phyloP scores from a whole-genome alignment of 2,329 filamentous ascomycete species.

The Aspergillus aculeatus region DNA sequence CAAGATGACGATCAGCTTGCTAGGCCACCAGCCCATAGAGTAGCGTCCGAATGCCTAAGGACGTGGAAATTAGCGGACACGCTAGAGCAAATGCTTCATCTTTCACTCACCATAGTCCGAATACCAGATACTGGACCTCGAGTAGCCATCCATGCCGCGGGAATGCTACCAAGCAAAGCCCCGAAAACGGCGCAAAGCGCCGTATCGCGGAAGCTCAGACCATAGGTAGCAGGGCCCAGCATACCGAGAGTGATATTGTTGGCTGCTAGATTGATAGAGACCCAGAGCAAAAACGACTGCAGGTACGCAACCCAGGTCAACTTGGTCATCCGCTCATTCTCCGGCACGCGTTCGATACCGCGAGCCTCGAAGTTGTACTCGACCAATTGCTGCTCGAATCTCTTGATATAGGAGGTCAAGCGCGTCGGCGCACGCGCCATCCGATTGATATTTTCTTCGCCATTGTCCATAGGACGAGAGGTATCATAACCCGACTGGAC shows the following conservation, averaged over 20 bases:
- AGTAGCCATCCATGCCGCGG: slow-evolving; percentile 60
- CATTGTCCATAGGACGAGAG: slow-evolving; percentile 16
- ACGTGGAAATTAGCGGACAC: neutral
- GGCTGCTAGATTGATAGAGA: slow-evolving; percentile 61
- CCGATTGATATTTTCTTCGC: slow-evolving; percentile 15
- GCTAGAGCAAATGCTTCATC: neutral
- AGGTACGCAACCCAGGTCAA: slow-evolving; percentile 53
- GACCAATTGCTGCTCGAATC: slow-evolving; percentile 42
- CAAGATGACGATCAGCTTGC: slow-evolving; percentile 61
- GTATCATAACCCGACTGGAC: slow-evolving; percentile 14
- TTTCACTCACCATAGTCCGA: slow-evolving; percentile 54
- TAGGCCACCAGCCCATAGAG: slow-evolving; percentile 65
- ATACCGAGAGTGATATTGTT: slow-evolving; percentile 66
- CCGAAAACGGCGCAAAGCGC: slow-evolving; percentile 59
- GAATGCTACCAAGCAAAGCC: slow-evolving; percentile 53
- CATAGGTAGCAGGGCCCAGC: slow-evolving; percentile 60
- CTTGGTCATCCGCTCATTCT: slow-evolving; percentile 54
- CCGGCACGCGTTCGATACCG: slow-evolving; percentile 59
- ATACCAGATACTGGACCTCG: slow-evolving; percentile 63
- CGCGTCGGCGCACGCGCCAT: slow-evolving; percentile 20
- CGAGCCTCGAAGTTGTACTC: slow-evolving; percentile 55
- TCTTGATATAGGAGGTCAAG: slow-evolving; percentile 30
- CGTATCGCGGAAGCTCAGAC: slow-evolving; percentile 58
- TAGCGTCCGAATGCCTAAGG: slow-evolving; percentile 58
- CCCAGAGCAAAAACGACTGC: slow-evolving; percentile 60